Evolutionary conservation across 1,284 basidiomycete genomes (phyloP).

Genomic region (Kalmanozyma brasiliensis): DNA sequence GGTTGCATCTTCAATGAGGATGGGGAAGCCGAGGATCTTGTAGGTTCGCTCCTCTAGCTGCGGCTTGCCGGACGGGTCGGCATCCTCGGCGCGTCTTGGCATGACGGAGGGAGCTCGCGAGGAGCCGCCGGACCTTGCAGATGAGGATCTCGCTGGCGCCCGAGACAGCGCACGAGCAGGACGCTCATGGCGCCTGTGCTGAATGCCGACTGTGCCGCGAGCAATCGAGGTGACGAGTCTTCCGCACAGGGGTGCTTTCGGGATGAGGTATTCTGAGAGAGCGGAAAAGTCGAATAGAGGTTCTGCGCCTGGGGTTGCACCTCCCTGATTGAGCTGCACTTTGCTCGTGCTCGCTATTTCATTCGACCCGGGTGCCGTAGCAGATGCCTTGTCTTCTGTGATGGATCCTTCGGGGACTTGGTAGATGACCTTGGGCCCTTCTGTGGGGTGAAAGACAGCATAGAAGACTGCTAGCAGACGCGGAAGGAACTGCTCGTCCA

Average conservation of each 20-base stretch:
- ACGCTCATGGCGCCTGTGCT: constrained; percentile 3
- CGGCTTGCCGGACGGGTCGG: neutral
- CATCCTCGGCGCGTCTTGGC: constrained; percentile 2
- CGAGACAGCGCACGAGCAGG: constrained; percentile 19
- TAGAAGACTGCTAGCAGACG: constrained; percentile 88
- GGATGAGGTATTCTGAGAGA: constrained; percentile 93
- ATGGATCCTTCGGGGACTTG: constrained; percentile 83
- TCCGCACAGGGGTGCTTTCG: constrained; percentile 84
- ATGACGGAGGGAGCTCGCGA: constrained; percentile 22
- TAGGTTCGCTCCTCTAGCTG: constrained; percentile 42
- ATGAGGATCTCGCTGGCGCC: constrained; percentile 15
- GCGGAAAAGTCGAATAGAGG: constrained; percentile 88
- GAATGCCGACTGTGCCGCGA: constrained; percentile 17
- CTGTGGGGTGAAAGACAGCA: constrained; percentile 81
- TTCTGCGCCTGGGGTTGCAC: constrained; percentile 20
- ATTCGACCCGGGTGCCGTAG: constrained; percentile 1
- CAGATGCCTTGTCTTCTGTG: constrained; percentile 21
- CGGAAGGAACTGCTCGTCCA: constrained; percentile 65
- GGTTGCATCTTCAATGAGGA: constrained; percentile 52
- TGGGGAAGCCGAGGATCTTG: constrained; percentile 64
- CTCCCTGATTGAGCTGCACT: constrained; percentile 3
- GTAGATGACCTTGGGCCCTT: constrained; percentile 85
- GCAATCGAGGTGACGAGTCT: constrained; percentile 77
- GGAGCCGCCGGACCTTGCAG: constrained; percentile 16
- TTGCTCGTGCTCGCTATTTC: constrained; percentile 10